Evolutionary conservation across 2,329 filamentous ascomycete genomes (phyloP).

Genomic region (Incumbomyces delicatus): DNA sequence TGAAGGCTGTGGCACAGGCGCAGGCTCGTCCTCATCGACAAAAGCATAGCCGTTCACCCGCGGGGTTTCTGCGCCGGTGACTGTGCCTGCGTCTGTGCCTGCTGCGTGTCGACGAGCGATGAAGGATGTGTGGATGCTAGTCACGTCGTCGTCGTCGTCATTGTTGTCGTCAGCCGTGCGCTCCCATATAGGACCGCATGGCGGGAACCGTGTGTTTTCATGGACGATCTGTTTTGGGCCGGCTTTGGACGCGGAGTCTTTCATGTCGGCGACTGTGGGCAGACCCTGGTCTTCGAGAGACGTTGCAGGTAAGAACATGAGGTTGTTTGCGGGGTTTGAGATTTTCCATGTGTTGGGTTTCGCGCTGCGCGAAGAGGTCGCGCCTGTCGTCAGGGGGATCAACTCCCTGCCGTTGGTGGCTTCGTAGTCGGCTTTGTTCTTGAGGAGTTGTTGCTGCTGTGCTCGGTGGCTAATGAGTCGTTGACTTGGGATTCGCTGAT

Average conservation of each 20-base stretch:
- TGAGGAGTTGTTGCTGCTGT: slow-evolving; percentile 53
- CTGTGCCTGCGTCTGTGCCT: slow-evolving; percentile 34
- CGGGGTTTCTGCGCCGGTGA: slow-evolving; percentile 65
- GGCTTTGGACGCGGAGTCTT: slow-evolving; percentile 61
- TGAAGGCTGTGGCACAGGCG: slow-evolving; percentile 24
- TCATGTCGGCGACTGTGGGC: slow-evolving; percentile 55
- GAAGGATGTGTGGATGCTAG: slow-evolving; percentile 55
- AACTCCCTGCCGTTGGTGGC: slow-evolving; percentile 50
- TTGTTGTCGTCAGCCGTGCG: not conserved
- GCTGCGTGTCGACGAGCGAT: slow-evolving; percentile 62
- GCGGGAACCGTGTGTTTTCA: slow-evolving; percentile 69
- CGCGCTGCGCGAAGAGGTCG: slow-evolving; percentile 62
- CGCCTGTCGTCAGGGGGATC: slow-evolving; percentile 47
- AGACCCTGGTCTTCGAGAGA: slow-evolving; percentile 41
- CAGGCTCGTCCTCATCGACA: slow-evolving; percentile 62
- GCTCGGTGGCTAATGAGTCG: slow-evolving; percentile 48
- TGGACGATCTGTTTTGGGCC: slow-evolving; percentile 70
- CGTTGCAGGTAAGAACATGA: slow-evolving; percentile 62
- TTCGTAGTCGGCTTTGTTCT: slow-evolving; percentile 53
- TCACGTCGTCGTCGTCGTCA: slow-evolving; percentile 53
- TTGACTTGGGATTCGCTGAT: slow-evolving; percentile 67
- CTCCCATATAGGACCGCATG: slow-evolving; percentile 24
- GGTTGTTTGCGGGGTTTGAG: slow-evolving; percentile 61
- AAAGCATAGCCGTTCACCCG: slow-evolving; percentile 89
- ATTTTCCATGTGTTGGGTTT: slow-evolving; percentile 64